A percentile compares a stretch with the other conserved stretches of the same genome.
These are phyloP conservation scores for button mushroom (Agaricus bisporus) DNA, from an alignment of 768 basidiomycete species.

Conservation along the genomic window DNA sequence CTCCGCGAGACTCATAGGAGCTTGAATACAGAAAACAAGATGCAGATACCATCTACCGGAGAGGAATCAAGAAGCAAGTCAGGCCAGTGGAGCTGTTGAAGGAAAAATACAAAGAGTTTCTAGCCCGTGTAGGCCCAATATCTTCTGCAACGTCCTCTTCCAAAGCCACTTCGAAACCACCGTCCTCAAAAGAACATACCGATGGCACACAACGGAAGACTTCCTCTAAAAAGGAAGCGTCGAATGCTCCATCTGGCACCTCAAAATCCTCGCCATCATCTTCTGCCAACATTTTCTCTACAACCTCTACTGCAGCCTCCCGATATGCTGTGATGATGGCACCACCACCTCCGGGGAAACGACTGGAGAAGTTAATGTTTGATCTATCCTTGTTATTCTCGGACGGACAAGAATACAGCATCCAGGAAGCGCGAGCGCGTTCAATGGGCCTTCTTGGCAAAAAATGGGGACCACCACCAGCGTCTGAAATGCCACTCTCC, in stretches of 20 bases:
- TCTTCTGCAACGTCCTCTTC: slow-evolving; percentile 25
- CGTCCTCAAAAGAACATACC: background rate
- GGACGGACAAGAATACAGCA: slow-evolving; percentile 76
- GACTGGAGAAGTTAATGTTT: slow-evolving; percentile 67
- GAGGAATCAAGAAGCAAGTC: slow-evolving; percentile 77
- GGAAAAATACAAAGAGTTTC: slow-evolving; percentile 75
- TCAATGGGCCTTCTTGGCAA: slow-evolving; percentile 81
- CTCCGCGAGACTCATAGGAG: background rate
- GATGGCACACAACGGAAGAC: slow-evolving; percentile 10
- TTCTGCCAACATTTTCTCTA: slow-evolving; percentile 20
- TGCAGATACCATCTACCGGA: slow-evolving; percentile 75
- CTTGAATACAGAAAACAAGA: slow-evolving; percentile 49
- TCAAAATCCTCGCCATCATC: slow-evolving; percentile 18
- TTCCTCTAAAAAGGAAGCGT: slow-evolving; percentile 4
- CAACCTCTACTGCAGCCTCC: slow-evolving; percentile 36
- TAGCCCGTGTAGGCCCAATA: slow-evolving; percentile 45
- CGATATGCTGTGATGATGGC: slow-evolving; percentile 72
- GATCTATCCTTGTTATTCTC: slow-evolving; percentile 67
- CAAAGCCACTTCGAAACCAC: slow-evolving; percentile 13
- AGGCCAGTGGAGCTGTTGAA: slow-evolving; percentile 83
- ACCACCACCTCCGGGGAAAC: slow-evolving; percentile 61
- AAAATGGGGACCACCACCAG: slow-evolving; percentile 70
- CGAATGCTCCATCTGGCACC: slow-evolving; percentile 8
- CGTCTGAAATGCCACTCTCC: slow-evolving; percentile 32
- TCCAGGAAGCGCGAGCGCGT: slow-evolving; percentile 76